Conservation (phyloP, 352 stramenopile species). For the Phytopythium oedochilum region DNA sequence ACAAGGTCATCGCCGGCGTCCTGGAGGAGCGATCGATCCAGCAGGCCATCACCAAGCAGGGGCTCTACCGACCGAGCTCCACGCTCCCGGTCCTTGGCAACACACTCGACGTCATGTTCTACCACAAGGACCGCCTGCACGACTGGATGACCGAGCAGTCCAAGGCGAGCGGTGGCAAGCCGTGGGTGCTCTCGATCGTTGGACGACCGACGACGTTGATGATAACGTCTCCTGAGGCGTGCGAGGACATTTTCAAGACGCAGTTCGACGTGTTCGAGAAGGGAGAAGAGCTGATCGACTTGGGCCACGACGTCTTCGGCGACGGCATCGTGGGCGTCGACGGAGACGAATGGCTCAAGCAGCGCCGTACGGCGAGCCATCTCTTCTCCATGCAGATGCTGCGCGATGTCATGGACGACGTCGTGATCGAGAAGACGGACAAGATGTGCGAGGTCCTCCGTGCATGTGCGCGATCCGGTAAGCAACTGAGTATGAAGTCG, state of each 20-base stretch:
- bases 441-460: conserved; percentile 26
- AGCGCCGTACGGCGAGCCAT: conserved; percentile 57
- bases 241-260: conserved; percentile 42
- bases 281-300: conserved; percentile 23
- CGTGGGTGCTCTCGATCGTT: no score
- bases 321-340: conserved; percentile 43
- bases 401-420: conserved; percentile 10
- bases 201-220: no score
- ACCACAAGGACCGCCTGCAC: conserved; percentile 30
- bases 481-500: conserved; percentile 21
- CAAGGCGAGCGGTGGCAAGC: no score
- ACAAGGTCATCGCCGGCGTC: no score
- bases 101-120: conserved; percentile 36
- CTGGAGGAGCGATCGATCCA: no score
- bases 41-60: no score
- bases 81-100: conserved; percentile 19
- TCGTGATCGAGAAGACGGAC: conserved; percentile 8
- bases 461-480: conserved; percentile 30
- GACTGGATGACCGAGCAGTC: conserved; percentile 29
- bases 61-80: no score
- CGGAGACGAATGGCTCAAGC: conserved; percentile 28
- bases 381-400: conserved; percentile 48
- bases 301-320: conserved; percentile 45
- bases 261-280: conserved; percentile 69
- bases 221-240: conserved; percentile 19